Conservation (phyloP, 1,284 basidiomycete species). For the Anthracocystis setariae region DNA sequence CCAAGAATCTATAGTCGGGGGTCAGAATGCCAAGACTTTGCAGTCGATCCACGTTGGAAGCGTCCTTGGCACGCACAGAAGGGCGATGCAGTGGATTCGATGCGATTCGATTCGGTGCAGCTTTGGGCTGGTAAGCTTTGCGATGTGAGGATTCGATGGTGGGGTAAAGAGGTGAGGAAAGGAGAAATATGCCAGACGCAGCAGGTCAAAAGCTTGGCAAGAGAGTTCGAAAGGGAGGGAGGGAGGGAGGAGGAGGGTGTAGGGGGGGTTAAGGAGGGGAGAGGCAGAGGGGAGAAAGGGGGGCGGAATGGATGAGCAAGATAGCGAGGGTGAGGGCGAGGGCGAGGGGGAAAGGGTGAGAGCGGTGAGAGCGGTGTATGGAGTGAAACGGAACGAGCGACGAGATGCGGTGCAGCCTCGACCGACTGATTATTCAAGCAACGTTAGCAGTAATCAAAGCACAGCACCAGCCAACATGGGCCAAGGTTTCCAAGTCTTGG, state of each 20-base stretch:
- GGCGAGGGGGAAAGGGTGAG: too few species aligned
- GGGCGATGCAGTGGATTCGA: conserved; percentile 1
- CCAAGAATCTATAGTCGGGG: conserved; percentile 42
- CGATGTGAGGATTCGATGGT: not conserved
- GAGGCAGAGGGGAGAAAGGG: not conserved
- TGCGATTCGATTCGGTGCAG: conserved; percentile 12
- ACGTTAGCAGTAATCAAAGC: conserved; percentile 1
- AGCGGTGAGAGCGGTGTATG: too few species aligned
- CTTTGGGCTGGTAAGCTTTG: conserved; percentile 7
- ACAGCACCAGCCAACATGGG: conserved; percentile 6
- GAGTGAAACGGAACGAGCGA: not conserved
- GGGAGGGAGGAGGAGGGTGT: too few species aligned
- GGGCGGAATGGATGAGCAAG: too few species aligned
- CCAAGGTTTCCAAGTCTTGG: conserved; percentile 23
- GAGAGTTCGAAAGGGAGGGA: not conserved
- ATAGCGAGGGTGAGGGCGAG: not conserved
- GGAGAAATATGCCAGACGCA: conserved; percentile 8
- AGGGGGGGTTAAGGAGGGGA: conserved; percentile 1
- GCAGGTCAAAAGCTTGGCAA: conserved; percentile 26
- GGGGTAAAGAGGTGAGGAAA: conserved; percentile 6
- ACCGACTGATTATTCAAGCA: not conserved
- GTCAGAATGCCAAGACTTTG: conserved; percentile 39
- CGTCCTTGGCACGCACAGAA: not conserved
- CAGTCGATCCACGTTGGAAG: conserved; percentile 40
- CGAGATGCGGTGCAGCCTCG: not conserved